Evolutionary conservation across 2,329 filamentous ascomycete species (phyloP).

Genomic region (Cordyceps cateniannulata): DNA sequence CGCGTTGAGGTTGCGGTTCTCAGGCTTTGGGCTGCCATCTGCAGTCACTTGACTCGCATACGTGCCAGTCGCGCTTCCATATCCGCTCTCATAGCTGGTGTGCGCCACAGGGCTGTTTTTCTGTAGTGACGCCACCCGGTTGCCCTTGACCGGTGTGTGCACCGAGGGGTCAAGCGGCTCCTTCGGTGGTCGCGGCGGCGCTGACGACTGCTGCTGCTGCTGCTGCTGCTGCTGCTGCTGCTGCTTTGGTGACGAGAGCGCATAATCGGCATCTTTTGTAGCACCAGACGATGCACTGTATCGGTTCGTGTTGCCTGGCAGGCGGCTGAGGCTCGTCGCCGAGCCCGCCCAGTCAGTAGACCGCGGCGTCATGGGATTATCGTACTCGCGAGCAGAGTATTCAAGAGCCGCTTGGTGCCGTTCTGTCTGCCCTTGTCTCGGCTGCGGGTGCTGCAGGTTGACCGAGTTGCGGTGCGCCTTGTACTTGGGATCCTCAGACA

Average conservation of each 20-base stretch:
- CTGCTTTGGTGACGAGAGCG: slow-evolving; percentile 36
- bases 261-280: slow-evolving; percentile 36
- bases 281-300: slow-evolving; percentile 39
- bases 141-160: slow-evolving; percentile 40
- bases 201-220: slow-evolving; percentile 27
- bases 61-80: slow-evolving; percentile 41
- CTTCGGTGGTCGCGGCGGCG: slow-evolving; percentile 55
- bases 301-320: slow-evolving; percentile 39
- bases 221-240: slow-evolving; percentile 19
- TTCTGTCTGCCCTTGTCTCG: slow-evolving; percentile 65
- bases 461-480: slow-evolving; percentile 75
- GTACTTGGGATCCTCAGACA: slow-evolving; percentile 66
- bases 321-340: slow-evolving; percentile 50
- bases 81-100: slow-evolving; percentile 49
- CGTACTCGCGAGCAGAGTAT: slow-evolving; percentile 63
- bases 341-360: slow-evolving; percentile 59
- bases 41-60: slow-evolving; percentile 43
- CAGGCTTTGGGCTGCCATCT: slow-evolving; percentile 45
- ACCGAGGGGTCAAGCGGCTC: slow-evolving; percentile 45
- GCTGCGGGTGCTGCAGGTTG: slow-evolving; percentile 74
- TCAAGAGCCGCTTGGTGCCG: slow-evolving; percentile 70
- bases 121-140: slow-evolving; percentile 43
- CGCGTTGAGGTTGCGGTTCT: slow-evolving; percentile 51
- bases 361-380: slow-evolving; percentile 51
- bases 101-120: slow-evolving; percentile 52